Base-by-base conservation (phyloP, 1,284 basidiomycete genomes). In the Exobasidium cylindrosporum region DNA sequence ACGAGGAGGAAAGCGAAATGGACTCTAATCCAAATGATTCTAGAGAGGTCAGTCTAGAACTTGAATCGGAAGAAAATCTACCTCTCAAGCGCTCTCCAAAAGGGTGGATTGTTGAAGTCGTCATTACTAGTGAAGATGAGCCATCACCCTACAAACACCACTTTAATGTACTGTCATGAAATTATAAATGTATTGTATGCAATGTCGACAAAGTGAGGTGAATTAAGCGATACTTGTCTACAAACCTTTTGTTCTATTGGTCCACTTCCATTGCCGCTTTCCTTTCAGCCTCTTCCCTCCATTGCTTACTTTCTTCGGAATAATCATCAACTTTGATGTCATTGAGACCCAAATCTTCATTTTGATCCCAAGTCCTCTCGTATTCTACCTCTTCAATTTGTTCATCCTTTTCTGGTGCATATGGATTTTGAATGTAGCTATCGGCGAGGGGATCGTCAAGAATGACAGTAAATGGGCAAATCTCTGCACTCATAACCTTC, bases 381-480 rank as follows among this genome's bases (percentile, higher is more conserved):
- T 97, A 99, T 64, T 82, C 81, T 76, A 90, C 91, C 55, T 89
- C 69, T 1, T 43, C 60, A 14, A 79, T 35, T 69, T 79, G 77
- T 65, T 87, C 57, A 81, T 85, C 91, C 29, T 72, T 68, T 62
- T 83, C 81, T 1, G 81, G 81, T 2, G 81, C 81, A 62, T 81
- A 97, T 17, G 95, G 80, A 81, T 94, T 97, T 81, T 99, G 96
- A 54, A 99, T 84, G 80, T 97, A 96, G 23, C 91, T 95, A 81
- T 97, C 97, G 21, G 91, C 88, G 35, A 98, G 83, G 1, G 96
- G 95, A 79, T 99, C 96, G 76, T 98, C 95, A 21, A 98, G 83
- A 73, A 98, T 90, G 64, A 99, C 80, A 0, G 95, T 97, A 57
- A 69, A 79, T 31, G 77, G 77, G 59, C 71, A 60, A n/a, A 60